Base-by-base conservation (phyloP, 2,329 filamentous ascomycete species). In the Aspergillus cejpii region DNA sequence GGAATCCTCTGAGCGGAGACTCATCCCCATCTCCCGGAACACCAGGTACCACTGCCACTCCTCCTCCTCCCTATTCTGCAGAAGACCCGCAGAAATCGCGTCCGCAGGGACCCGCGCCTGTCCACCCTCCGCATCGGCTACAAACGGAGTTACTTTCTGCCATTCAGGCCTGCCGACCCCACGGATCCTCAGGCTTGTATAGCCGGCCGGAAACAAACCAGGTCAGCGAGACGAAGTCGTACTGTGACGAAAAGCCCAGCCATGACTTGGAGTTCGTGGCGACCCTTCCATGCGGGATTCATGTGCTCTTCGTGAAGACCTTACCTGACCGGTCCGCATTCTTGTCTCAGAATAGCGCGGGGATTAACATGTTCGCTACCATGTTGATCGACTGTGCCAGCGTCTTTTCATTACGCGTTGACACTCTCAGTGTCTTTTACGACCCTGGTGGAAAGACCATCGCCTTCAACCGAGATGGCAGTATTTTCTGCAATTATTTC, bases 401-500 rank as follows among this genome's bases (percentile, higher is more conserved):
- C 27, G 76, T 94, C 8, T 97, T 95, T 64, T 76, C 79, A 2
- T 75, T 97, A 19, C 74, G 79, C 1, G 73, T 78, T 0, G 73
- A 77, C 24, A 81, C 81, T 2, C 65, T 97, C 45, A 91, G 94
- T 62, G 85, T 97, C 40, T 97, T 91, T 70, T 88, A 89, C 57
- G 90, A 96, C 56, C 79, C 84, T 31, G 68, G 72, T 2, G 86
- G 88, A 3, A 80, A 79, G 44, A 90, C 88, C 0, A 95, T 98
- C 51, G 92, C 91, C 0, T 98, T 98, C 74, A 98, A 98, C 63
- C 78, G 79, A 6, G 80, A 77, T 29, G 90, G 91, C 28, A 87
- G 84, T 57, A 79, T 98, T 23, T 98, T 97, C 71, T 96, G 89
- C 74, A 98, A 98, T 61, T 77, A 94, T 52, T 77, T 87, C 14